Percentiles rank a stretch among this genome's conserved stretches.
phyloP scores from a whole-genome alignment of 2,329 filamentous ascomycete genomes.

The Fusarium sp. region DNA sequence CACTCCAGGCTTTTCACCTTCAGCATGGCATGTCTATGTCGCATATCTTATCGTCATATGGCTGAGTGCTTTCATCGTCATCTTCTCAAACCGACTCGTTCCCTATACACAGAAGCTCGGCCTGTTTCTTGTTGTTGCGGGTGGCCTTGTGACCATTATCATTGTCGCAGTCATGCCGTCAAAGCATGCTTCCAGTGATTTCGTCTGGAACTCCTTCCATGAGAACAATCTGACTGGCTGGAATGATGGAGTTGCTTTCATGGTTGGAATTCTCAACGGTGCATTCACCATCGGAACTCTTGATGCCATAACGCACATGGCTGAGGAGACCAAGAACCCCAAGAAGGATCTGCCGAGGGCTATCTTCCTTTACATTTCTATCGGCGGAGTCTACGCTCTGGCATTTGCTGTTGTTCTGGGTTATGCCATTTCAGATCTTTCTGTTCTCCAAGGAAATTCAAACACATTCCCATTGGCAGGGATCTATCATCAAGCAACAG shows the following conservation, averaged over 20 bases:
- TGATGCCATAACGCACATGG: conserved; percentile 43
- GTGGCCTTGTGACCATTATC: conserved; percentile 39
- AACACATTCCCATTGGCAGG: conserved; percentile 40
- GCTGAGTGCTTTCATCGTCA: conserved; percentile 31
- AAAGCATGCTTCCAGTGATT: conserved; percentile 32
- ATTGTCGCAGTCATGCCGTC: conserved; percentile 37
- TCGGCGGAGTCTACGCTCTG: conserved; percentile 38
- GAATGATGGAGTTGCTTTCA: conserved; percentile 41
- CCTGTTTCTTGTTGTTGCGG: conserved; percentile 34
- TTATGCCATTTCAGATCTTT: conserved; percentile 41
- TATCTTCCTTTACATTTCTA: conserved; percentile 41
- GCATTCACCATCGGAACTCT: conserved; percentile 42
- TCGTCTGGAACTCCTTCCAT: conserved; percentile 40
- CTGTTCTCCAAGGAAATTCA: conserved; percentile 34
- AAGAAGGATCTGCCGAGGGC: conserved; percentile 32
- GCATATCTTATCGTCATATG: conserved; percentile 39
- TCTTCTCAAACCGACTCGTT: conserved; percentile 40
- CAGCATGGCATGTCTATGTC: conserved; percentile 42
- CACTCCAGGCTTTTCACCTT: conserved; percentile 2
- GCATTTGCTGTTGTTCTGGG: conserved; percentile 37
- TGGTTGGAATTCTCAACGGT: conserved; percentile 41
- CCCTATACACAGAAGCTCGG: conserved; percentile 42
- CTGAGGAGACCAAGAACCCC: conserved; percentile 37
- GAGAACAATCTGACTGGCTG: conserved; percentile 43
- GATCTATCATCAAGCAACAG: conserved; percentile 41